Base-by-base conservation (phyloP, 257 asterid genomes). In the Echium plantagineum region DNA sequence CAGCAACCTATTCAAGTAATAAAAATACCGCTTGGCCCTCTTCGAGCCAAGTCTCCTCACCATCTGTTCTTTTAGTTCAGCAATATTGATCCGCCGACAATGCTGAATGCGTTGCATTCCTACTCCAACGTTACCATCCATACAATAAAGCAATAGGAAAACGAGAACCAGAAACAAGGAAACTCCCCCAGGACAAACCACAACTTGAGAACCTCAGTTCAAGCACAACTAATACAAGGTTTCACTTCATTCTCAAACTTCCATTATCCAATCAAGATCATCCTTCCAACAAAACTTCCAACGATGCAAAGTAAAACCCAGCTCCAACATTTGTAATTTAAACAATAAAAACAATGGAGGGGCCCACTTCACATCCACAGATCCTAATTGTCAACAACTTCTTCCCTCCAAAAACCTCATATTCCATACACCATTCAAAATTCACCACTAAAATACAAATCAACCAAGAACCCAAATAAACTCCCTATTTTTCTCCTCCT, bases 1-100 rank as follows among this genome's bases (percentile, higher is more conserved):
- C 57, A 53, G 26, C 57, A 53, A 5, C 26, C 57, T 53, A 53
- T 53, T 53, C 26, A 53, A 53, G 57, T n/a, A 53, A 53, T 21
- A 18, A 53, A 53, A 53, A 53, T 53, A 53, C 57, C 10, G 57
- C 10, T 53, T 53, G 22, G 57, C n/a, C 57, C 57, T 53, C 21
- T 53, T 9, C 16, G 22, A 1, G 24, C 57, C 57, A 53, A 53
- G 21, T 21, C 26, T 53, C 24, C 26, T 53, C 57, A 53, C 57
- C n/a, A 53, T 53, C 57, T 53, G 22, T 18, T 18, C 57, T 15
- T 53, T 53, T 10, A 53, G 15, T 53, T 53, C 57, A 18, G 26
- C 24, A 6, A 53, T 9, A 53, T 53, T 21, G 26, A 53, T 53
- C 22, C 57, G 49, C 10, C 17, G 10, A 12, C 17, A 5, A 42